Percentiles rank a stretch among this genome's conserved stretches.
phyloP scores from a whole-genome alignment of 2,329 filamentous ascomycete species.

The Raffaelea ambrosiae region DNA sequence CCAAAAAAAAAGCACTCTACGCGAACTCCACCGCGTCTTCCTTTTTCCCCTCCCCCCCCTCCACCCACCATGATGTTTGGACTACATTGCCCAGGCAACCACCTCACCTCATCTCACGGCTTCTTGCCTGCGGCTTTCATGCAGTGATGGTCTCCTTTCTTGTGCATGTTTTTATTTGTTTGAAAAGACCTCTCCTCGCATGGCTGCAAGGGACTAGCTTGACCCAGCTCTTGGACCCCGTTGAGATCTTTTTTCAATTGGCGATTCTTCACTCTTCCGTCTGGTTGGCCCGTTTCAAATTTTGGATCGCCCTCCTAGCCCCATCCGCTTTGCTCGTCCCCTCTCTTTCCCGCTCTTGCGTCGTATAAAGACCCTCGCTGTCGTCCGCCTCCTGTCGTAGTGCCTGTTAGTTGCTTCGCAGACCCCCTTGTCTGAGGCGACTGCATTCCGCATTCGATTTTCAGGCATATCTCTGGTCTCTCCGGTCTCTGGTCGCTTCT shows the following conservation, averaged over 20 bases:
- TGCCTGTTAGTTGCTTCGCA: background rate
- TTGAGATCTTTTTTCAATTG: too few species aligned
- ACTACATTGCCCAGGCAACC: conserved; percentile 8
- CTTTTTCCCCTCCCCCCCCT: conserved; percentile 9
- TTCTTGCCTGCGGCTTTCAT: too few species aligned
- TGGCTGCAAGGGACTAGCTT: too few species aligned
- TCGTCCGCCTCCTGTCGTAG: too few species aligned
- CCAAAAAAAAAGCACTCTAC: conserved; percentile 21
- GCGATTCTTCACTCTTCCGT: too few species aligned
- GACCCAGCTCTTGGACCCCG: too few species aligned
- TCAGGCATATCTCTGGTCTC: too few species aligned
- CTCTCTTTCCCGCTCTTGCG: background rate
- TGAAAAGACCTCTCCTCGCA: too few species aligned
- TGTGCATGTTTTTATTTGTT: too few species aligned
- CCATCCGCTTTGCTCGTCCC: background rate
- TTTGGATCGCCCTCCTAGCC: background rate
- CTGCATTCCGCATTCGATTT: background rate
- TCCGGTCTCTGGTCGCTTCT: too few species aligned
- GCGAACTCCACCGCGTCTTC: conserved; percentile 11
- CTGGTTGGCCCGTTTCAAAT: background rate
- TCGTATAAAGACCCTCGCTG: too few species aligned
- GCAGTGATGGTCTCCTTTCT: too few species aligned
- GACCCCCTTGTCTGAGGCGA: background rate
- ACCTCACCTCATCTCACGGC: background rate
- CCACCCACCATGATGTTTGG: background rate